Conservation (phyloP, 2,329 filamentous ascomycete species). For the Cercospora sp. region DNA sequence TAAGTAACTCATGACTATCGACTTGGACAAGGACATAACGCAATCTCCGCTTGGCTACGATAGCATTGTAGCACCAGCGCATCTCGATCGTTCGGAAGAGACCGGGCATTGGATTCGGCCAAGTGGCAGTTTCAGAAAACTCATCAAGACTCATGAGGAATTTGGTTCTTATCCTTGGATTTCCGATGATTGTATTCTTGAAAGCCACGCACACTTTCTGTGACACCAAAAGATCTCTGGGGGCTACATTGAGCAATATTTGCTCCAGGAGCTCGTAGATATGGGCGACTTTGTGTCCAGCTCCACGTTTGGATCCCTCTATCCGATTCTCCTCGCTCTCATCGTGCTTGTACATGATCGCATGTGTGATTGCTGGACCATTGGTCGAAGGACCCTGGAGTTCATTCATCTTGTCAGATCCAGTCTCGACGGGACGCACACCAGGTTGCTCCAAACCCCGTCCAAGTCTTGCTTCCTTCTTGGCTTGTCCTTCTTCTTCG, state of each 20-base stretch:
- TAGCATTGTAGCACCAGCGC: background rate
- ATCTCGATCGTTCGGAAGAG: background rate
- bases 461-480: background rate
- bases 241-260: background rate
- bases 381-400: background rate
- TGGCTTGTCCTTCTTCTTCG: conserved; percentile 6
- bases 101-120: background rate
- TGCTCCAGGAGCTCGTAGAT: background rate
- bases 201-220: background rate
- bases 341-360: background rate
- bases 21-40: background rate
- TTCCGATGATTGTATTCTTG: background rate
- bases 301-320: background rate
- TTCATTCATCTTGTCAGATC: conserved; percentile 5
- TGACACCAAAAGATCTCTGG: background rate
- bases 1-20: background rate
- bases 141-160: background rate
- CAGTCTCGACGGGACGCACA: conserved; percentile 9
- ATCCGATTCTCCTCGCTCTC: background rate
- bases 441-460: conserved; percentile 10
- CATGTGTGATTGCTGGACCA: background rate
- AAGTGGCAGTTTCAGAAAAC: background rate
- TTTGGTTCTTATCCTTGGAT: background rate
- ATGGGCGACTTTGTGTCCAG: background rate
- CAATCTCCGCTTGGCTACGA: background rate